Conservation (phyloP, 306 rosid species). For the Malus sylvestris region DNA sequence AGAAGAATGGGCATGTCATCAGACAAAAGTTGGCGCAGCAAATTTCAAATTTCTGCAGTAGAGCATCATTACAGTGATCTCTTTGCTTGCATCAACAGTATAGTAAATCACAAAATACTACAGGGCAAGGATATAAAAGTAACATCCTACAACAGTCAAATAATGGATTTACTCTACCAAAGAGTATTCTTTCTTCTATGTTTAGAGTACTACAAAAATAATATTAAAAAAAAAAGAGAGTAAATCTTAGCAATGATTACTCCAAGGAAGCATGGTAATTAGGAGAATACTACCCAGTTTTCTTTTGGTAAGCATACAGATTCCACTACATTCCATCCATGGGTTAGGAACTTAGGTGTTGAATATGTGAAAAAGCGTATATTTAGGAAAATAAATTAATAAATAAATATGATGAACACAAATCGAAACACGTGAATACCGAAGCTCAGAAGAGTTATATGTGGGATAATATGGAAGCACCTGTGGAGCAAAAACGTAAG, state of each 20-base stretch:
- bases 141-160: neutral
- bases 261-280: neutral
- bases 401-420: neutral
- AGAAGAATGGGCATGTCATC: neutral
- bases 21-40: neutral
- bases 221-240: neutral
- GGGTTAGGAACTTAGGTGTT: neutral
- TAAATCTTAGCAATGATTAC: neutral
- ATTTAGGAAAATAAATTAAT: neutral
- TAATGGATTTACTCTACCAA: neutral
- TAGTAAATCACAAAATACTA: neutral
- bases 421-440: neutral
- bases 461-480: constrained; percentile 28
- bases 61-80: neutral
- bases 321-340: neutral
- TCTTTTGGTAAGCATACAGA: neutral
- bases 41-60: neutral
- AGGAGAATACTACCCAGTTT: neutral
- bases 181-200: neutral
- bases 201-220: neutral
- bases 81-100: neutral
- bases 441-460: neutral
- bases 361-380: neutral
- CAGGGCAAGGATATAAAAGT: neutral
- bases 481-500: constrained; percentile 93